phyloP scores from a whole-genome alignment of 192 early-diverging fungal genomes.

The Coemansia sp. region DNA sequence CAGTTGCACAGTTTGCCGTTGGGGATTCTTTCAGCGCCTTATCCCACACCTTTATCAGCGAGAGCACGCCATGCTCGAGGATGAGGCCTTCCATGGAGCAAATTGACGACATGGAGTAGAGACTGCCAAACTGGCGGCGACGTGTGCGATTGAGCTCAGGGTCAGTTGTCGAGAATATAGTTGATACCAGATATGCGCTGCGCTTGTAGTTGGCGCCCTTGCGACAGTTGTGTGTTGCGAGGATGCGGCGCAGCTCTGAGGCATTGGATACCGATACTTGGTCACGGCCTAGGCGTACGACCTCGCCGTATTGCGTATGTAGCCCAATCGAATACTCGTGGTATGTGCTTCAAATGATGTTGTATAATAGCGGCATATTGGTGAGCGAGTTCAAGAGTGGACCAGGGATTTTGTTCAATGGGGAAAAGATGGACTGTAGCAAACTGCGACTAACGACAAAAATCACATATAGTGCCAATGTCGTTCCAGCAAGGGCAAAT shows the following conservation, averaged over 20 bases:
- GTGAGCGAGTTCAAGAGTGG: conserved; percentile 30
- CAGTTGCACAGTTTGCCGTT: neutral
- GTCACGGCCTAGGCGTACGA: conserved; percentile 41
- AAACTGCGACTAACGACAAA: neutral
- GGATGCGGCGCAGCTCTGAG: conserved; percentile 20
- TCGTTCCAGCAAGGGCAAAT: neutral
- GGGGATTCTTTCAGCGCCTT: neutral
- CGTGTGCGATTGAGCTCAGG: conserved; percentile 35
- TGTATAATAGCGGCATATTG: conserved; percentile 23
- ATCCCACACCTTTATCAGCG: conserved; percentile 38
- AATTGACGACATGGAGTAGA: conserved; percentile 24
- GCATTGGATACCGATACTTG: conserved; percentile 31
- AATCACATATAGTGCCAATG: neutral
- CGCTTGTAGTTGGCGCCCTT: conserved; percentile 37
- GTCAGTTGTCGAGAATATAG: conserved; percentile 35
- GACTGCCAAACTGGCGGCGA: conserved; percentile 28
- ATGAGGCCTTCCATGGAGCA: conserved; percentile 19
- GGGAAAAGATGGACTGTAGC: conserved; percentile 7
- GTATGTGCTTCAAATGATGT: conserved; percentile 22
- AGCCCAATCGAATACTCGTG: conserved; percentile 17
- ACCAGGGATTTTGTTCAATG: conserved; percentile 28
- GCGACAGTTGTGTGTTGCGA: conserved; percentile 35
- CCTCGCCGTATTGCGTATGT: conserved; percentile 34
- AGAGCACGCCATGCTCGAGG: conserved; percentile 19
- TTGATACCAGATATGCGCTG: conserved; percentile 8